A percentile compares a stretch with the other conserved stretches of the same genome.
phyloP scores from a whole-genome alignment of 2,329 filamentous ascomycete species.

The Cladosporium sp. region DNA sequence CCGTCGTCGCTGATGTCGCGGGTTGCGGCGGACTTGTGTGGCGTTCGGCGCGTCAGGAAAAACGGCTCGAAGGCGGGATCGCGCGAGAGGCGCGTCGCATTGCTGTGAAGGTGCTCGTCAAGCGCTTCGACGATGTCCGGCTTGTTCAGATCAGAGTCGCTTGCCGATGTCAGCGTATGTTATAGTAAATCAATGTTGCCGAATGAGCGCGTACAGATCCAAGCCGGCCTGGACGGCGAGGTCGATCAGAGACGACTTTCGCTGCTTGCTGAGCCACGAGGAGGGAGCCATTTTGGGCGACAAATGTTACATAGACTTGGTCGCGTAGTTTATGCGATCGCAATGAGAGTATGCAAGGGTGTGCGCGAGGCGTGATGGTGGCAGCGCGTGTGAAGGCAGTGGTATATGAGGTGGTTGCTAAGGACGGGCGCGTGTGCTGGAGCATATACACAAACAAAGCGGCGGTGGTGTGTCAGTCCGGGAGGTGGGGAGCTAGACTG shows the following conservation, averaged over 20 bases:
- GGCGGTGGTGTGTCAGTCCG: too few species aligned
- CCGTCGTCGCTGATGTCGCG: slow-evolving; percentile 22
- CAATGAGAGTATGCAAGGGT: slow-evolving; percentile 3
- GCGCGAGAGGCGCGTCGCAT: slow-evolving; percentile 58
- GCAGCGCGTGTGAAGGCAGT: neutral
- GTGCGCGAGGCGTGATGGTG: neutral
- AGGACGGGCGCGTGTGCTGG: neutral
- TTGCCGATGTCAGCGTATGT: slow-evolving; percentile 9
- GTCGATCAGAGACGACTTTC: slow-evolving; percentile 26
- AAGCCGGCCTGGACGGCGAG: slow-evolving; percentile 26
- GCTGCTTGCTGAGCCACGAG: slow-evolving; percentile 27
- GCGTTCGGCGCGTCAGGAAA: slow-evolving; percentile 60
- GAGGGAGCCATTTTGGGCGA: slow-evolving; percentile 1
- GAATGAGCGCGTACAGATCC: slow-evolving; percentile 34
- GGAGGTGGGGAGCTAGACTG: too few species aligned
- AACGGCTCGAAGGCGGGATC: slow-evolving; percentile 66
- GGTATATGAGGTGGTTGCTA: neutral
- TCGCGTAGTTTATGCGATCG: slow-evolving; percentile 47
- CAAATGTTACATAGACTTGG: slow-evolving; percentile 29
- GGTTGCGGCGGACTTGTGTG: slow-evolving; percentile 37
- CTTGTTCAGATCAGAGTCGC: slow-evolving; percentile 61
- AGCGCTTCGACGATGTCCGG: slow-evolving; percentile 69
- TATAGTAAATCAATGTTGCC: neutral
- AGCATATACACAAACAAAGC: neutral
- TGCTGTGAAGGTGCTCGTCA: slow-evolving; percentile 64